Conservation (phyloP, 2,329 filamentous ascomycete species). For the Tolypocladium capitatum region DNA sequence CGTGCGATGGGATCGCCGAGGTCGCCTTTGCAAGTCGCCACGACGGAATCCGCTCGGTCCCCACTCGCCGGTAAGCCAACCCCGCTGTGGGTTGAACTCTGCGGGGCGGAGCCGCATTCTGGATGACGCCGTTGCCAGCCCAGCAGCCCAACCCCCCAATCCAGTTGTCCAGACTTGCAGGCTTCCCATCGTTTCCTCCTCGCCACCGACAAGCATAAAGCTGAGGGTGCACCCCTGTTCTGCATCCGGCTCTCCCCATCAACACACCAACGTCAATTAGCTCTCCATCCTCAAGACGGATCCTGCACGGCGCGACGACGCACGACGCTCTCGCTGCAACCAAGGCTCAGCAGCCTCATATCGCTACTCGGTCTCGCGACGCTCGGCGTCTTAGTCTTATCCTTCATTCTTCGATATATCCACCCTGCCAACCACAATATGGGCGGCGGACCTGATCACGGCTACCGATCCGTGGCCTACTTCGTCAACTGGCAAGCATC, state of each 20-base stretch:
- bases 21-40: too few relatives aligned
- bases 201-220: too few relatives aligned
- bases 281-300: background rate
- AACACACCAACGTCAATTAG: background rate
- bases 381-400: background rate
- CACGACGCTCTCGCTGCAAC: background rate
- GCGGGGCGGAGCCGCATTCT: too few relatives aligned
- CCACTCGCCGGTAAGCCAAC: too few relatives aligned
- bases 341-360: background rate
- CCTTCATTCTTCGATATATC: background rate
- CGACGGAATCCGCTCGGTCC: too few relatives aligned
- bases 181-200: background rate
- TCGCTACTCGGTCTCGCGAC: background rate
- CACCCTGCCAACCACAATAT: background rate
- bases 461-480: constrained; percentile 57
- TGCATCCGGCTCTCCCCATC: background rate
- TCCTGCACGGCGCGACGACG: background rate
- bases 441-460: constrained; percentile 13
- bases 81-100: background rate
- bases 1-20: too few relatives aligned
- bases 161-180: background rate
- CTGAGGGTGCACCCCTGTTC: background rate
- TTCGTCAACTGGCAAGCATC: constrained; percentile 51
- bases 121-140: background rate
- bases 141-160: background rate